Evolutionary conservation across 352 stramenopile genomes (phyloP).

Genomic region (Phytophthora parvispora): DNA sequence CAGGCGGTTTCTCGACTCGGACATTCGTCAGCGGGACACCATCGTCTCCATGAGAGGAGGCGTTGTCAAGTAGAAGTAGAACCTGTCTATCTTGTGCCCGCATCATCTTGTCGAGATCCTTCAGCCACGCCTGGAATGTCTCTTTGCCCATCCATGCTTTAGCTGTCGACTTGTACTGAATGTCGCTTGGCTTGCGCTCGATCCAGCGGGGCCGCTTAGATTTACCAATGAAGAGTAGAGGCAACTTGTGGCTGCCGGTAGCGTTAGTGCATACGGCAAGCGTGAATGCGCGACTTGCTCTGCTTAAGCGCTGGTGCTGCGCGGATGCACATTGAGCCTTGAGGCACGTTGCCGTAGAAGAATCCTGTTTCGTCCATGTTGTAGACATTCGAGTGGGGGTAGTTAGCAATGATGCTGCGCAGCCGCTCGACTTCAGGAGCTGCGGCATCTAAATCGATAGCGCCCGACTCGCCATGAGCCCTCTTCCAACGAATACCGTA

Average conservation of each 20-base stretch:
- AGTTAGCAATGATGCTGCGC: neutral
- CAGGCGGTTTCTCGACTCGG: neutral
- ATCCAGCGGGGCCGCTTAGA: neutral
- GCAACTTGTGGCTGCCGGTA: neutral
- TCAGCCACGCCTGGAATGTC: neutral
- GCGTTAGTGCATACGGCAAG: neutral
- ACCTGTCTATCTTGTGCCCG: too few species aligned
- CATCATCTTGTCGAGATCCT: neutral
- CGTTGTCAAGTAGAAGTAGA: too few species aligned
- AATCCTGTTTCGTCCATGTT: neutral
- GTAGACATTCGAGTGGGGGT: neutral
- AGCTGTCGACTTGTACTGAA: neutral
- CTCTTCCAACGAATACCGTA: slow-evolving; percentile 2
- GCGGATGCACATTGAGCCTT: neutral
- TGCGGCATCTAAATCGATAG: neutral
- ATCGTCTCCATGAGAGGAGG: too few species aligned
- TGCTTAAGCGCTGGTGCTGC: neutral
- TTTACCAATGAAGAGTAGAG: neutral
- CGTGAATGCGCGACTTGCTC: neutral
- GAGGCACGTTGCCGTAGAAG: neutral
- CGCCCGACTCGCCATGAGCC: neutral
- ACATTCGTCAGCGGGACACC: neutral
- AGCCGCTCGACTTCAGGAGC: neutral
- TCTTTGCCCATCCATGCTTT: neutral
- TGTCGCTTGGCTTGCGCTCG: neutral